These are phyloP conservation scores for Yarrowia deformans DNA, from an alignment of 805 yeast genomes.

Conservation along the genomic window DNA sequence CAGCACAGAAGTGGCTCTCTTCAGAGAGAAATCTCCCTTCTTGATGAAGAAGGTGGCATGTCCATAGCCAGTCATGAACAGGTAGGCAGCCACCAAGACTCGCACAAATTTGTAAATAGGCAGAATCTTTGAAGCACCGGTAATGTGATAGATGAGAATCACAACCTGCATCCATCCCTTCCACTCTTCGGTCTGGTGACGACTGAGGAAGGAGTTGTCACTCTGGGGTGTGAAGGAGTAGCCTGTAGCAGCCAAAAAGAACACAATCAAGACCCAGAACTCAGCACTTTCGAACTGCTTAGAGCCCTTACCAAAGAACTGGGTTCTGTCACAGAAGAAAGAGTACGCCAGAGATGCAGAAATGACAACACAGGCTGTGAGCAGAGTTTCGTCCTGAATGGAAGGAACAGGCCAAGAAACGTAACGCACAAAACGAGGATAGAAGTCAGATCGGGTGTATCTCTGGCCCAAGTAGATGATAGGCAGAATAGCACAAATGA, in stretches of 20 bases:
- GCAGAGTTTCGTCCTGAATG: conserved; percentile 20
- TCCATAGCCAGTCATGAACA: conserved; percentile 46
- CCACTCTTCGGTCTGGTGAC: conserved; percentile 47
- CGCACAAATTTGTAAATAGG: conserved; percentile 45
- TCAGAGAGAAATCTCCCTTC: conserved; percentile 44
- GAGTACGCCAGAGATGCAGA: conserved; percentile 42
- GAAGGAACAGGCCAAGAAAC: conserved; percentile 35
- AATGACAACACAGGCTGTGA: conserved; percentile 38
- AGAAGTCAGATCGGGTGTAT: conserved; percentile 13
- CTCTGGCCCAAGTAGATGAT: conserved; percentile 33
- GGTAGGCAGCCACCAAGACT: conserved; percentile 45
- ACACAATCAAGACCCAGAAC: conserved; percentile 40
- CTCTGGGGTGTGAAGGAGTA: conserved; percentile 39
- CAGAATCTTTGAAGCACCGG: conserved; percentile 45
- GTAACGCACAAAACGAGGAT: conserved; percentile 38
- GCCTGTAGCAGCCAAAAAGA: conserved; percentile 3
- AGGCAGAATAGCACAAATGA: conserved; percentile 40
- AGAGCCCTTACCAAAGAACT: conserved; percentile 43
- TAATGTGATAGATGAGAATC: conserved; percentile 45
- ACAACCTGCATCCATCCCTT: conserved; percentile 47
- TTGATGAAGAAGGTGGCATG: conserved; percentile 44
- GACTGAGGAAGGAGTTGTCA: conserved; percentile 44
- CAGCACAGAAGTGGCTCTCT: conserved; percentile 44
- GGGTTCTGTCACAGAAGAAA: conserved; percentile 44
- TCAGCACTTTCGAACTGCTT: conserved; percentile 43